Evolutionary conservation across 179 eudicot species (phyloP).

Genomic region (Camellia oleifera): DNA sequence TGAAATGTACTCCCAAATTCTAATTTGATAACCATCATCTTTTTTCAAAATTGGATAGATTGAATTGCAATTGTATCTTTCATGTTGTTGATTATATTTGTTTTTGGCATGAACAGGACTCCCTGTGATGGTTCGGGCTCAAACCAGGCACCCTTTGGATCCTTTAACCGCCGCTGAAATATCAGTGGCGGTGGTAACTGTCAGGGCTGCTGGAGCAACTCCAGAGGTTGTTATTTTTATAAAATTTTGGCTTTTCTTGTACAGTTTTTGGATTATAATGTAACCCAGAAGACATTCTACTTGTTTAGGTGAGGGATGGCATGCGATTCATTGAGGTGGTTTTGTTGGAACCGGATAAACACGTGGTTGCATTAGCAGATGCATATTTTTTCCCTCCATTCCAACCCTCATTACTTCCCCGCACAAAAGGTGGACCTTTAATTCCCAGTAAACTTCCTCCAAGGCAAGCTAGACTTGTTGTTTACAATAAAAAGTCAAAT

Average conservation of each 20-base stretch:
- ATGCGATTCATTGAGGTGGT: conserved; percentile 95
- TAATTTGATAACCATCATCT: not conserved
- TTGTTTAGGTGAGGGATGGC: conserved; percentile 75
- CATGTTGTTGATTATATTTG: conserved; percentile 1
- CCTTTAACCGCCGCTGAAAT: conserved; percentile 90
- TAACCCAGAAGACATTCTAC: not conserved
- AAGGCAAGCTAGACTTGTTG: conserved; percentile 82
- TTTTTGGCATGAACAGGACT: conserved; percentile 37
- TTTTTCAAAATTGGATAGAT: not conserved
- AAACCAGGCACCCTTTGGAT: conserved; percentile 83
- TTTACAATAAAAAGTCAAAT: conserved; percentile 81
- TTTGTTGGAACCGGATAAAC: conserved; percentile 81
- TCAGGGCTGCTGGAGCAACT: conserved; percentile 96
- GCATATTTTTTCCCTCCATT: conserved; percentile 97
- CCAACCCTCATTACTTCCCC: conserved; percentile 76
- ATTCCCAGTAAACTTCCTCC: conserved; percentile 92
- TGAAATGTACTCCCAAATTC: not conserved
- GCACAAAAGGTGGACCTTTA: conserved; percentile 71
- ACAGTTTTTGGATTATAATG: not conserved
- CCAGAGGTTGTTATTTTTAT: conserved; percentile 59
- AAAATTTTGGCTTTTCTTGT: not conserved
- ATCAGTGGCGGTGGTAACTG: conserved; percentile 90
- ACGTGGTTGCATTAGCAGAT: conserved; percentile 92
- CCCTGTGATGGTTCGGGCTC: conserved; percentile 62
- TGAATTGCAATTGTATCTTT: not conserved